These are phyloP conservation scores for Poronia punctata DNA, from an alignment of 495 filamentous ascomycete species.

Conservation along the genomic window DNA sequence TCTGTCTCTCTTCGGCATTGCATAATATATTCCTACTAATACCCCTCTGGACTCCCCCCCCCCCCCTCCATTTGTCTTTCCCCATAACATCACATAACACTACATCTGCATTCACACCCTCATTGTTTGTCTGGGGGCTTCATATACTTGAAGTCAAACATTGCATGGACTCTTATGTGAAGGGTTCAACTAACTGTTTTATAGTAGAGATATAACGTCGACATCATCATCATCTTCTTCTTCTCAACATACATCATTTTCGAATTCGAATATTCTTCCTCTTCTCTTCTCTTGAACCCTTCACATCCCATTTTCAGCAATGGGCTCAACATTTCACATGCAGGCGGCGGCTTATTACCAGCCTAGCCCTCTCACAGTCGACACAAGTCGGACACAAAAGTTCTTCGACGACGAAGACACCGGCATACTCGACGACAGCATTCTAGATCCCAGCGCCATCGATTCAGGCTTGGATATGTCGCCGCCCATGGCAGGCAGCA, in stretches of 20 bases:
- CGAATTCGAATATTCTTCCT: not conserved
- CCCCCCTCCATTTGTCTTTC: constrained; percentile 22
- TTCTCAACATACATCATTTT: constrained; percentile 10
- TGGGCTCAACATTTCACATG: constrained; percentile 46
- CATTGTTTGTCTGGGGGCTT: constrained; percentile 4
- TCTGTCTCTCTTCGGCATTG: constrained; percentile 1
- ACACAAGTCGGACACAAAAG: constrained; percentile 50
- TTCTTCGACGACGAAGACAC: constrained; percentile 75
- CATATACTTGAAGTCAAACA: constrained; percentile 8
- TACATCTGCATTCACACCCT: constrained; percentile 14
- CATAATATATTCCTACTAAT: constrained; percentile 18
- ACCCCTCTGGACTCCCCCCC: constrained; percentile 16
- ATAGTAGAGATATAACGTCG: constrained; percentile 20
- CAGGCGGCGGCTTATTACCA: constrained; percentile 59
- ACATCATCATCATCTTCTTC: constrained; percentile 20
- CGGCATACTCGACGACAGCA: constrained; percentile 78
- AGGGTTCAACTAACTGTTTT: constrained; percentile 17
- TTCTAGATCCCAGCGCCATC: constrained; percentile 59
- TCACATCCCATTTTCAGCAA: constrained; percentile 31
- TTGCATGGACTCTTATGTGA: not conserved
- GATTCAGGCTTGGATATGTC: constrained; percentile 65
- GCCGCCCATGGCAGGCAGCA: constrained; percentile 56
- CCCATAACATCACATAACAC: constrained; percentile 19
- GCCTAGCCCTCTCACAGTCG: constrained; percentile 54
- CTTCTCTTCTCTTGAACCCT: constrained; percentile 1